Conservation (phyloP, 192 early-diverging fungal genomes). For the Pilaira anomala region DNA sequence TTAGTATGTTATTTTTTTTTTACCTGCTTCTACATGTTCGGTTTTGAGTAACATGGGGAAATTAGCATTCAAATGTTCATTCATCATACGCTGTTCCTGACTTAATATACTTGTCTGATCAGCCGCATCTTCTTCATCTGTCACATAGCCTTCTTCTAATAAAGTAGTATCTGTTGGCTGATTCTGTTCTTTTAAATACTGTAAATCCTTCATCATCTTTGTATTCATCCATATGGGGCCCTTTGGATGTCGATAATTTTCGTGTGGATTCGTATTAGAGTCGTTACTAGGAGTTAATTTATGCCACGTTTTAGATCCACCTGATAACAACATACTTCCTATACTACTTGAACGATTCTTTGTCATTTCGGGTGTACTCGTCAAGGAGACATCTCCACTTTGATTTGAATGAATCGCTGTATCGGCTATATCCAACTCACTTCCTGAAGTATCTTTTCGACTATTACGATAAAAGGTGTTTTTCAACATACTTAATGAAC, state of each 20-base stretch:
- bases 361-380: background rate
- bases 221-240: background rate
- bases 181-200: background rate
- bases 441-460: background rate
- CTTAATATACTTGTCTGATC: too few relatives aligned
- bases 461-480: background rate
- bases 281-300: background rate
- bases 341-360: background rate
- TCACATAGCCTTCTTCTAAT: background rate
- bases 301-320: background rate
- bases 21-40: constrained; percentile 49
- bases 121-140: background rate
- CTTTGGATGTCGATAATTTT: background rate
- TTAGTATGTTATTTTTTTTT: background rate
- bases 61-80: constrained; percentile 41
- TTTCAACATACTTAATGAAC: background rate
- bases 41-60: constrained; percentile 48
- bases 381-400: background rate
- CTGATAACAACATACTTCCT: background rate
- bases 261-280: background rate
- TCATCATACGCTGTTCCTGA: constrained; percentile 16
- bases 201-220: background rate
- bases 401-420: background rate
- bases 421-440: too few relatives aligned
- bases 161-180: background rate